Evolutionary conservation across 75 land plant species (phyloP), one percentile per base, ranked within the genome.

Genomic region (Ceratopteris richardii): DNA sequence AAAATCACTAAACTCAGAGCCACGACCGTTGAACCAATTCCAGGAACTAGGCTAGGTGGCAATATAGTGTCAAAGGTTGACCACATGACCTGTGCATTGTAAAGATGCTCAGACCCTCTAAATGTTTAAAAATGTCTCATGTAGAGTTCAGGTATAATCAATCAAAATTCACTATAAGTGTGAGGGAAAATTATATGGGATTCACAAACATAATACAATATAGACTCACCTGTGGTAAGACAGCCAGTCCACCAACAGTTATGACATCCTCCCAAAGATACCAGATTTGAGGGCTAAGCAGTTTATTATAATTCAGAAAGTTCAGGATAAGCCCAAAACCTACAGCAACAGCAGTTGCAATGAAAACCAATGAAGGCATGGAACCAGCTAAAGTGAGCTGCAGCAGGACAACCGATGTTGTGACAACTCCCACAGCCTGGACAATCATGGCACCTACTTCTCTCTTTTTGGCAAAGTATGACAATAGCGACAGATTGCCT

Each of bases 351-450:
- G 89, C 60, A 18, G 78, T 82, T 46, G 31, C 67, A 0, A 61
- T 26, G 54, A 92, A 92, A 16, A 75, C 66, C 19, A 75, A 72
- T 3, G 75, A 46, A 58, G 94, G 94, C 95, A 93, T 88, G 31
- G 95, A 81, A 13, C 69, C 87, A 29, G 87, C 98, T 64, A 93
- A 69, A 10, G 95, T 89, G 1, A 93, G 83, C 79, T 93, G 98
- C 12, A 61, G 30, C 16, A 88, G 33, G 20, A 93, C 98, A 16
- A 77, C 67, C 30, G 76, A 90, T 20, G 57, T 85, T 12, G 98
- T 80, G 7, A 93, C 23, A 1, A 85, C 95, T 3, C 98, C 98
- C 31, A 93, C 56, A 3, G 98, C 85, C 55, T 93, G 98, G 24
- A 93, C 95, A 42, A 80, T 56, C 57, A 83, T 59, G 1, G 81